Base-by-base conservation (phyloP, 768 basidiomycete species). In the Psilocybe cyanescens region DNA sequence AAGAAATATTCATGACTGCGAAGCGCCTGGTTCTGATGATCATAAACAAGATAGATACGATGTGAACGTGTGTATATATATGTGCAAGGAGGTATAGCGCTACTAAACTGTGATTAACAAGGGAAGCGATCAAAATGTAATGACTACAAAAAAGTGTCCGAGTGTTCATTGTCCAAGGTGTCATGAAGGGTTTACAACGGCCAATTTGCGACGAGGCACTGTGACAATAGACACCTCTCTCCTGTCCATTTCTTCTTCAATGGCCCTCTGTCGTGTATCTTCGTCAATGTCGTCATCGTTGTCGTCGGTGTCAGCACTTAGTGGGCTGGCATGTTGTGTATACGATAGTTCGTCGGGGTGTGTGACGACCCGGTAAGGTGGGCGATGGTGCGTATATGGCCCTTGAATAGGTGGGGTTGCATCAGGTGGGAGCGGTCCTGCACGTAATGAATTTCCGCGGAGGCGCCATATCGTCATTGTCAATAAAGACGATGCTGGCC, bases 201-300 rank as follows among this genome's bases (percentile, higher is more conserved):
- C 86, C 58, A 94, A 75, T 68, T 83, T 86, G 65, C 91, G 89
- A 70, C 85, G 88, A 17, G 92, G 92, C 46, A 86, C 81, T 4
- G 86, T 88, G 62, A 94, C 84, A 68, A 94, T 91, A n/a, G 89
- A 90, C 31, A 94, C 91, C 65, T 94, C 91, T 52, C 92, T 83
- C 65, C 91, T 80, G 41, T 81, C 86, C 83, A 94, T 91, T 73
- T 94, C 92, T 59, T 89, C 87, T 70, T 94, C 92, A 35, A 93
- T 92, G 66, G 85, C 79, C 61, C 86, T 81, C 71, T 92, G 91
- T 61, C 87, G 79, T 11, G 86, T 81, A 52, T 89, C 86, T 64
- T 93, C 91, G 65, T 93, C 91, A 58, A 89, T 78, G 50, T 89
- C 89, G 31, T 90, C 87, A 17, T 91, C 88, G 8, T 85, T 79